Evolutionary conservation across 108 stramenopile genomes (phyloP).

Genomic region (Cyclotella sp.): DNA sequence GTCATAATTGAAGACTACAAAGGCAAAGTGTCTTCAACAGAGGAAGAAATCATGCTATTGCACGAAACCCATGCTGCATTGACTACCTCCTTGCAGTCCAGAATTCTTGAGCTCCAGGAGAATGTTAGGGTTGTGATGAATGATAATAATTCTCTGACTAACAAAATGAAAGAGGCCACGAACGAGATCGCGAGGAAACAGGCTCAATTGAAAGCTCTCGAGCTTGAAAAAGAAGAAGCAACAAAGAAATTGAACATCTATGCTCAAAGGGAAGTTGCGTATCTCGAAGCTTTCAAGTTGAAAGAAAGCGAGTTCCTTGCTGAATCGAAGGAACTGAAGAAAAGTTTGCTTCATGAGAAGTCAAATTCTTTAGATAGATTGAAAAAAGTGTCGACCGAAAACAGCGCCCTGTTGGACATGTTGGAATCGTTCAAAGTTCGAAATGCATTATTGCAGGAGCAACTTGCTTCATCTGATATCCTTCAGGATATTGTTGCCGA

Average conservation of each 20-base stretch:
- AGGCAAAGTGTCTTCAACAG: conserved; percentile 19
- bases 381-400: neutral
- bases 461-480: neutral
- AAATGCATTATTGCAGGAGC: neutral
- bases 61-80: conserved; percentile 45
- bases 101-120: conserved; percentile 47
- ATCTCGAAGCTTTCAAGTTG: conserved; percentile 27
- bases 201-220: conserved; percentile 31
- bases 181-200: conserved; percentile 21
- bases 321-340: conserved; percentile 15
- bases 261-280: conserved; percentile 22
- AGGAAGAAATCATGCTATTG: conserved; percentile 22
- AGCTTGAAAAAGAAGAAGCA: conserved; percentile 34
- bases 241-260: conserved; percentile 26
- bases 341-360: conserved; percentile 20
- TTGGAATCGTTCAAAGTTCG: conserved; percentile 13
- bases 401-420: neutral
- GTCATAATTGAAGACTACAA: conserved; percentile 31
- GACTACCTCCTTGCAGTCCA: conserved; percentile 48
- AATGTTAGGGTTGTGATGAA: conserved; percentile 28
- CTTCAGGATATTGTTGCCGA: conserved; percentile 6
- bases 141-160: conserved; percentile 30
- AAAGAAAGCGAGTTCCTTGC: conserved; percentile 16
- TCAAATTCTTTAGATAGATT: conserved; percentile 8
- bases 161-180: conserved; percentile 39